These are phyloP conservation scores for Plantago ovata DNA, from an alignment of 257 asterid genomes.

Conservation along the genomic window DNA sequence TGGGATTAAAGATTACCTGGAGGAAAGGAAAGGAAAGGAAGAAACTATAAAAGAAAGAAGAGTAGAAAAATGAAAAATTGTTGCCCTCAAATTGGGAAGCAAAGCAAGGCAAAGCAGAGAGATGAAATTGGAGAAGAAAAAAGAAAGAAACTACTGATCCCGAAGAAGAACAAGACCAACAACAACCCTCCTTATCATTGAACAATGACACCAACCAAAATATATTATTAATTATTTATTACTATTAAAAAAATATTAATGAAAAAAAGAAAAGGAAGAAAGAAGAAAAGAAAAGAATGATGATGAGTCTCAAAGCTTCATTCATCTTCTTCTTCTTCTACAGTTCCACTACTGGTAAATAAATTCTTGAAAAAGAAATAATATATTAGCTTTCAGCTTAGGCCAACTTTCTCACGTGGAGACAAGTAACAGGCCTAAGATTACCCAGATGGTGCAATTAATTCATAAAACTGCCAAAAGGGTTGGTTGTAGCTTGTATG, in stretches of 20 bases:
- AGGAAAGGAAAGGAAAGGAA: constrained; percentile 16
- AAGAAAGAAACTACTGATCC: constrained; percentile 53
- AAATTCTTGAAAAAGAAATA: constrained; percentile 11
- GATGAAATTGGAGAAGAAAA: constrained; percentile 35
- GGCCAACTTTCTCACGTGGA: constrained; percentile 63
- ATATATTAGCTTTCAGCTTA: constrained; percentile 35
- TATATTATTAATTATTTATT: constrained; percentile 9
- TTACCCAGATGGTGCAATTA: constrained; percentile 21
- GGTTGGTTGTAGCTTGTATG: constrained; percentile 19
- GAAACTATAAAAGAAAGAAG: not conserved
- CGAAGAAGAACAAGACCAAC: constrained; percentile 29
- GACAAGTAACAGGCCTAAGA: constrained; percentile 39
- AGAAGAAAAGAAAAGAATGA: constrained; percentile 32
- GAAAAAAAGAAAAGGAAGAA: constrained; percentile 24
- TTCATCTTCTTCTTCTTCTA: constrained; percentile 8
- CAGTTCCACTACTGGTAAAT: constrained; percentile 20
- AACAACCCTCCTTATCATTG: constrained; percentile 64
- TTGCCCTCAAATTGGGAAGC: constrained; percentile 37
- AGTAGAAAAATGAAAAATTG: not conserved
- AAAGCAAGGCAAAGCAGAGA: constrained; percentile 18
- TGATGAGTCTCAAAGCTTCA: constrained; percentile 35
- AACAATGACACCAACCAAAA: constrained; percentile 65
- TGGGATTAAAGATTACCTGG: constrained; percentile 34
- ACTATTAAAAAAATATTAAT: not conserved
- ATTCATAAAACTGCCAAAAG: constrained; percentile 15